Evolutionary conservation across 2,329 filamentous ascomycete species (phyloP).

Genomic region (Paramyrothecium sp.): DNA sequence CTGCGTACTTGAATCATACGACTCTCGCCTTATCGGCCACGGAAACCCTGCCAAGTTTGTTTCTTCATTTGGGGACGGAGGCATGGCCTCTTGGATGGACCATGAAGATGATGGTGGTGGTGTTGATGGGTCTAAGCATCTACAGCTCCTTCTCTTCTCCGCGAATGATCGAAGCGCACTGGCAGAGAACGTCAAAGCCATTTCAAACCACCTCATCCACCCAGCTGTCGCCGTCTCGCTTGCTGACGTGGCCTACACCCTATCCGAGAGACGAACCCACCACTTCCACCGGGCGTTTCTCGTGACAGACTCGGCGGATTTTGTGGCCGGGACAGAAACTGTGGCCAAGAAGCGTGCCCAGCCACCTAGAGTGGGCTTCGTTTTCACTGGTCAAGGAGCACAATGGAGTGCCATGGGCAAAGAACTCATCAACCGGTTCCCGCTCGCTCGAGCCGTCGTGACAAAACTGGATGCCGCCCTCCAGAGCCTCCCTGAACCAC

Average conservation of each 20-base stretch:
- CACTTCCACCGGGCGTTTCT: slow-evolving; percentile 19
- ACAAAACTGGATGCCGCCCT: slow-evolving; percentile 12
- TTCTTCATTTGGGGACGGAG: too few relatives aligned
- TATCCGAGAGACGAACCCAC: slow-evolving; percentile 17
- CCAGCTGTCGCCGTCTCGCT: slow-evolving; percentile 17
- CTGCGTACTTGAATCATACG: slow-evolving; percentile 27
- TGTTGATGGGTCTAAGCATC: neutral
- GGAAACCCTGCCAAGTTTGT: too few relatives aligned
- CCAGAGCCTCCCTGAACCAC: slow-evolving; percentile 8
- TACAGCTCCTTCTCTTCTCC: slow-evolving; percentile 12
- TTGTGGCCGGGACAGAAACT: neutral
- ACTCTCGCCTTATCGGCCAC: too few relatives aligned
- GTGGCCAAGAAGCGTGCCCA: slow-evolving; percentile 5
- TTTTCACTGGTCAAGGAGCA: slow-evolving; percentile 36
- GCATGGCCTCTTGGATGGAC: too few relatives aligned
- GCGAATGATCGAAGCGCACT: slow-evolving; percentile 12
- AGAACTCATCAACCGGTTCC: slow-evolving; percentile 18
- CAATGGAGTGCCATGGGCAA: slow-evolving; percentile 32
- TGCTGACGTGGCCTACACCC: slow-evolving; percentile 23
- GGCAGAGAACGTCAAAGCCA: too few relatives aligned
- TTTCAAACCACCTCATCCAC: slow-evolving; percentile 19
- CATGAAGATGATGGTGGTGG: neutral
- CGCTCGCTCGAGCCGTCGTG: slow-evolving; percentile 5
- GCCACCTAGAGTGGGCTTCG: slow-evolving; percentile 15
- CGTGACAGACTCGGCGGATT: slow-evolving; percentile 1